Evolutionary conservation across 2,329 filamentous ascomycete species (phyloP).

Genomic region (Septoria linicola): DNA sequence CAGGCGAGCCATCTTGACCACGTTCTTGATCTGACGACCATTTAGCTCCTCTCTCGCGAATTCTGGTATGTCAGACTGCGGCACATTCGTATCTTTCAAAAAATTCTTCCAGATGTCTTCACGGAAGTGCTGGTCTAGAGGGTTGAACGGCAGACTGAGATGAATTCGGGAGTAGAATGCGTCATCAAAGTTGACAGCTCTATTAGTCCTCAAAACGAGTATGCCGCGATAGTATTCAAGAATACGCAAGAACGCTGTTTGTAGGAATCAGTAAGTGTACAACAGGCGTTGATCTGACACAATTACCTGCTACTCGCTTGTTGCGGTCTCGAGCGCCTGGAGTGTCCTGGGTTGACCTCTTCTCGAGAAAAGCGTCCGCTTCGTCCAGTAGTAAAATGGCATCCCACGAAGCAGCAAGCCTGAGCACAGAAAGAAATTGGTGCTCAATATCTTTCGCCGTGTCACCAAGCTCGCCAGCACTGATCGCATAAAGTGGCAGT

Average conservation of each 20-base stretch:
- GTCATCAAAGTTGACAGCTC: constrained; percentile 39
- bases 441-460: constrained; percentile 26
- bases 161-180: constrained; percentile 40
- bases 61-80: constrained; percentile 5
- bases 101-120: constrained; percentile 80
- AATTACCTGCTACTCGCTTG: constrained; percentile 24
- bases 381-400: constrained; percentile 43
- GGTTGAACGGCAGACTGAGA: constrained; percentile 29
- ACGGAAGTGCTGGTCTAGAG: constrained; percentile 16
- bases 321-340: constrained; percentile 27
- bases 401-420: constrained; percentile 27
- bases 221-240: constrained; percentile 41
- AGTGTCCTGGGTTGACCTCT: constrained; percentile 9
- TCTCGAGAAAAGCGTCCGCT: constrained; percentile 41
- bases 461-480: constrained; percentile 21
- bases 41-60: constrained; percentile 20
- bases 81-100: constrained; percentile 20
- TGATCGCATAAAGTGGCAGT: constrained; percentile 16
- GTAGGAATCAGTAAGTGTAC: too few relatives aligned
- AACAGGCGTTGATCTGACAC: neutral
- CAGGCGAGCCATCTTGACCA: constrained; percentile 24
- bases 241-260: constrained; percentile 39
- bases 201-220: constrained; percentile 44
- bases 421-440: constrained; percentile 21
- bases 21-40: constrained; percentile 25